Base-by-base conservation (phyloP, 2,329 filamentous ascomycete genomes). In the Aureobasidium namibiae region DNA sequence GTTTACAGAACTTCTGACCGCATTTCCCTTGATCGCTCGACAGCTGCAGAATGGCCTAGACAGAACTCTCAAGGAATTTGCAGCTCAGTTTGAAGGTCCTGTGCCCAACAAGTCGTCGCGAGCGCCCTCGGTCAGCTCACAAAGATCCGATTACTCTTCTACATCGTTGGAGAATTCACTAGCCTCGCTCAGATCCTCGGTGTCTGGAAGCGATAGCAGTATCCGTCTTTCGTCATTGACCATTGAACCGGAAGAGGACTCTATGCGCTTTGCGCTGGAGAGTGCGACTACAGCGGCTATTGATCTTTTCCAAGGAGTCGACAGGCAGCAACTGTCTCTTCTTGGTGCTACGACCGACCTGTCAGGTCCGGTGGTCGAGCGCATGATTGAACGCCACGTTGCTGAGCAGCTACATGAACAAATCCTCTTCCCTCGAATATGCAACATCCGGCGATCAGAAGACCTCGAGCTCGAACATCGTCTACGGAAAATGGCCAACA, bases 41-140 rank as follows among this genome's bases (percentile, higher is more conserved):
- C 94, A 99, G 73, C 96, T 99, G 91, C 91, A 96, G 66, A 83
- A 87, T 1, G 94, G 94, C 0, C 75, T 99, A 34, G 92, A 99
- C 68, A 87, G 86, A 67, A 76, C 97, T 26, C 96, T 97, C 69
- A 85, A 87, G 62, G 92, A 97, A 66, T 97, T 99, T 70, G 87
- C 85, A 6, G 84, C 84, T 45, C 88, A 92, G 58, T 87, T 96
- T 65, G 89, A 95, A 64, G 91, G 89, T 67, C 90, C 90, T 6
- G 73, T 95, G 6, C 90, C 90, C 2, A 69, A 70, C 53, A 66
- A 66, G 21, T 63, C 64, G n/a, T 72, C 70, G 9, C 63, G 69
- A 41, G 63, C 69, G 24, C 70, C 69, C 9, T 73, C 71, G 1
- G 62, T 69, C 29, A 70, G 67, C 62, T 73, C 71, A 11, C 65